A percentile compares a stretch with the other conserved stretches of the same genome.
Evolutionary conservation across 2,329 filamentous ascomycete genomes (phyloP).

Genomic region (Shiraia bambusicola): DNA sequence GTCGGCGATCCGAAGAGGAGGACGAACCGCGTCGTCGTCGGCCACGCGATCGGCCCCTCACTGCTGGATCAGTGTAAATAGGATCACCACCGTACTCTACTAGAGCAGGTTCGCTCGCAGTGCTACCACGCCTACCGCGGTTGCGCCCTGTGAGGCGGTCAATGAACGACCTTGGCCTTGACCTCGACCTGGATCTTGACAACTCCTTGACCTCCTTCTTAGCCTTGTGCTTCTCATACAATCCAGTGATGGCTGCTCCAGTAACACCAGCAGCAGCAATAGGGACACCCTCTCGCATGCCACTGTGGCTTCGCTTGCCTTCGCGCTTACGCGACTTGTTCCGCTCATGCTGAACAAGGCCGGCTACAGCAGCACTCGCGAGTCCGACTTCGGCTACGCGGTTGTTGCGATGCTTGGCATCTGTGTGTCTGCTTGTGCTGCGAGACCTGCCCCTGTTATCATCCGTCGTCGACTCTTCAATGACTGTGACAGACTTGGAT

Average conservation of each 20-base stretch:
- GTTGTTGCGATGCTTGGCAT: constrained; percentile 57
- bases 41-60: constrained; percentile 28
- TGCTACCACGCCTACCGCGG: constrained; percentile 44
- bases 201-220: constrained; percentile 58
- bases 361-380: constrained; percentile 63
- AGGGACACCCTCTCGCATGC: constrained; percentile 58
- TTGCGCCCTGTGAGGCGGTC: constrained; percentile 42
- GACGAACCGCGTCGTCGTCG: constrained; percentile 49
- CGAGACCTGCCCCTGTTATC: constrained; percentile 41
- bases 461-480: constrained; percentile 13
- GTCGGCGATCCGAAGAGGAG: constrained; percentile 43
- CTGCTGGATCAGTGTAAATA: constrained; percentile 57
- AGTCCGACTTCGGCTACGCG: constrained; percentile 63
- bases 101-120: constrained; percentile 54
- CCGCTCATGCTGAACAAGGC: constrained; percentile 59
- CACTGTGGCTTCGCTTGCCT: constrained; percentile 57
- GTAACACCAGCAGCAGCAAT: constrained; percentile 63
- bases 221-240: constrained; percentile 65
- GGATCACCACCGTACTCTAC: constrained; percentile 67
- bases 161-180: constrained; percentile 50
- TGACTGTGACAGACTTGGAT: constrained; percentile 42
- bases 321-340: constrained; percentile 59
- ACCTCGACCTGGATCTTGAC: constrained; percentile 42
- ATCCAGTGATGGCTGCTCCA: constrained; percentile 61
- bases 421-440: constrained; percentile 47